Evolutionary conservation across 2,329 filamentous ascomycete genomes (phyloP).

Genomic region (Hypoxylon sp.): DNA sequence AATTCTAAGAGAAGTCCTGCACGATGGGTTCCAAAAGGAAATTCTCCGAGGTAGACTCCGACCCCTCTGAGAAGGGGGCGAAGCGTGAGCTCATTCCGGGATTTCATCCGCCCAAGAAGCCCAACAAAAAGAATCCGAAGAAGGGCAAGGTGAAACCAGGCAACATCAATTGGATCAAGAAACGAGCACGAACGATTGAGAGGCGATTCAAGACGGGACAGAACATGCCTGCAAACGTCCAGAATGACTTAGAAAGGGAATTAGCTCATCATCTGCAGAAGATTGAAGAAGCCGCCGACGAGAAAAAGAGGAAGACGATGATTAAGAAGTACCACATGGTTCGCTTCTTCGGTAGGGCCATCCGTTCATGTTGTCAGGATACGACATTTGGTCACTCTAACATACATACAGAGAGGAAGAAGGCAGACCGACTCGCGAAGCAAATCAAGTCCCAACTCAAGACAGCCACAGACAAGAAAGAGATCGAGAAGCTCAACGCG

Average conservation of each 20-base stretch:
- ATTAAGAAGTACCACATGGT: constrained; percentile 87
- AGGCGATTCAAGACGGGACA: constrained; percentile 73
- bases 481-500: constrained; percentile 65
- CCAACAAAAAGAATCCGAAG: constrained; percentile 55
- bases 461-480: constrained; percentile 65
- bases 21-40: constrained; percentile 54
- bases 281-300: constrained; percentile 70
- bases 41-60: constrained; percentile 49
- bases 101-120: constrained; percentile 51
- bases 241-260: constrained; percentile 80
- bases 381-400: constrained; percentile 24
- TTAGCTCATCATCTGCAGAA: constrained; percentile 76
- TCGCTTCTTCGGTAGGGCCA: constrained; percentile 81
- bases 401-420: constrained; percentile 74
- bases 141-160: constrained; percentile 62
- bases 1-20: not conserved
- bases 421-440: constrained; percentile 77
- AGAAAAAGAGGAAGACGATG: constrained; percentile 77
- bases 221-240: constrained; percentile 76
- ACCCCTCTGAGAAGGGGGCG: constrained; percentile 38
- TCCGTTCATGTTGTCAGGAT: not conserved
- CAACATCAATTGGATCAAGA: constrained; percentile 75
- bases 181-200: constrained; percentile 78
- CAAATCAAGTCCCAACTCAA: constrained; percentile 73
- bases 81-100: constrained; percentile 33